A percentile compares a stretch with the other conserved stretches of the same genome.
Conservation (phyloP, 768 basidiomycete genomes). For the Lanmaoa pseudosensibilis region DNA sequence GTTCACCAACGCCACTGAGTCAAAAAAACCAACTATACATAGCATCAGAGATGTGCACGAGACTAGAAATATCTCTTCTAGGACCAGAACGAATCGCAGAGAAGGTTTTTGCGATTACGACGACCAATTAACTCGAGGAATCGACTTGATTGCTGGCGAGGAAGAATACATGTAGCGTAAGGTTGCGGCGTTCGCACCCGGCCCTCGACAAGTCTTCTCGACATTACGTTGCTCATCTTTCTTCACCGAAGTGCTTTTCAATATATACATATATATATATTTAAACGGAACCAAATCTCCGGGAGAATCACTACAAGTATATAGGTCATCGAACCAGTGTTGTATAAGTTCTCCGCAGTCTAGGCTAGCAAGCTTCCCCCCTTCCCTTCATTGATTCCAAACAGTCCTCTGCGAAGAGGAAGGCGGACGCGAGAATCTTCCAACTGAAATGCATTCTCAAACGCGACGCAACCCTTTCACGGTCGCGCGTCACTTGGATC, state of each 20-base stretch:
- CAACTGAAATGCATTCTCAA: slow-evolving; percentile 15
- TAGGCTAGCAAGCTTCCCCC: slow-evolving; percentile 6
- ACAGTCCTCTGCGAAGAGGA: slow-evolving; percentile 1
- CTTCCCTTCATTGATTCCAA: slow-evolving; percentile 14
- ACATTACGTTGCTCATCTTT: neutral
- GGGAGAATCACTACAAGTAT: neutral
- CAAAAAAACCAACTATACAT: no score
- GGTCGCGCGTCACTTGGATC: neutral
- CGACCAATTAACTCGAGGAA: neutral
- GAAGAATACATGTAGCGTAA: neutral
- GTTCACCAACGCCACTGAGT: no score
- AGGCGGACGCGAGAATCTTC: slow-evolving; percentile 14
- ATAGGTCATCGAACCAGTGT: slow-evolving; percentile 14
- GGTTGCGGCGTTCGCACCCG: no score
- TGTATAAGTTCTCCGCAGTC: slow-evolving; percentile 7
- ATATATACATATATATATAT: no score
- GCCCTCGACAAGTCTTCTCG: no score
- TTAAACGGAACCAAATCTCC: neutral
- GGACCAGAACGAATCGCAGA: neutral
- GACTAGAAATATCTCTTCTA: neutral
- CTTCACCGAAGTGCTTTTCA: neutral
- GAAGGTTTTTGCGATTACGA: neutral
- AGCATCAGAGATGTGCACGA: no score
- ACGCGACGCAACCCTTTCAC: neutral
- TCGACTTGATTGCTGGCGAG: no score